phyloP scores from a whole-genome alignment of 495 filamentous ascomycete species.

The Niebla homalea region DNA sequence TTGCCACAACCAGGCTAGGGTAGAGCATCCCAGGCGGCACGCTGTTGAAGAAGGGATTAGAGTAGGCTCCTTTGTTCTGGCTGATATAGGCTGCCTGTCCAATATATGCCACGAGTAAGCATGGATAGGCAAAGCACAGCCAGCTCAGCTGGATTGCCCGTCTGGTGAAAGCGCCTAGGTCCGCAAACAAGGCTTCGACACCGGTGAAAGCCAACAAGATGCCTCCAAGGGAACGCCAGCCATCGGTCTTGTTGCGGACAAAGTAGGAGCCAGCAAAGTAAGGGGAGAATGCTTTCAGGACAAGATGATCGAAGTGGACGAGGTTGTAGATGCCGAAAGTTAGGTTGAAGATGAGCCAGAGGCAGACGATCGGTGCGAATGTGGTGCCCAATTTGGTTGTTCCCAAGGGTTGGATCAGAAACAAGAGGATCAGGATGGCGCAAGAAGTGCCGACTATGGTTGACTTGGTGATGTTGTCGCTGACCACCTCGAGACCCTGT shows the following conservation, averaged over 20 bases:
- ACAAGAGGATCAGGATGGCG: constrained; percentile 55
- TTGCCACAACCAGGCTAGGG: constrained; percentile 49
- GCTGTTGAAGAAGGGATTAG: constrained; percentile 60
- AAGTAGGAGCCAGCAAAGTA: constrained; percentile 50
- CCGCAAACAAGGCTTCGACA: constrained; percentile 63
- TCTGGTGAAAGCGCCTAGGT: constrained; percentile 53
- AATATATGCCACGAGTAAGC: constrained; percentile 56
- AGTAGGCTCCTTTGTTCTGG: constrained; percentile 42
- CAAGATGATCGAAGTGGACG: constrained; percentile 44
- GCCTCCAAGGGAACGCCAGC: constrained; percentile 56
- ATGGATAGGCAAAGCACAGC: constrained; percentile 51
- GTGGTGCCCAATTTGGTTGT: constrained; percentile 47
- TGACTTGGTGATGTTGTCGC: constrained; percentile 24
- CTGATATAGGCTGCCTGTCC: constrained; percentile 65
- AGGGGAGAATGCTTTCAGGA: constrained; percentile 58
- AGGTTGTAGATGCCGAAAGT: constrained; percentile 60
- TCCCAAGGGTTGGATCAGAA: constrained; percentile 57
- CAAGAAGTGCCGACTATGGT: constrained; percentile 56
- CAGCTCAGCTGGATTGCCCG: constrained; percentile 51
- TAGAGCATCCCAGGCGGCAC: constrained; percentile 54
- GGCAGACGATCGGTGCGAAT: constrained; percentile 60
- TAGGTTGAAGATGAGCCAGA: constrained; percentile 59
- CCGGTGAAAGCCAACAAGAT: constrained; percentile 61
- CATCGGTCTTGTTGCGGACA: constrained; percentile 43
- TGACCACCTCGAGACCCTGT: constrained; percentile 47